Evolutionary conservation across 306 rosid species (phyloP).

Genomic region (Luffa aegyptiaca): DNA sequence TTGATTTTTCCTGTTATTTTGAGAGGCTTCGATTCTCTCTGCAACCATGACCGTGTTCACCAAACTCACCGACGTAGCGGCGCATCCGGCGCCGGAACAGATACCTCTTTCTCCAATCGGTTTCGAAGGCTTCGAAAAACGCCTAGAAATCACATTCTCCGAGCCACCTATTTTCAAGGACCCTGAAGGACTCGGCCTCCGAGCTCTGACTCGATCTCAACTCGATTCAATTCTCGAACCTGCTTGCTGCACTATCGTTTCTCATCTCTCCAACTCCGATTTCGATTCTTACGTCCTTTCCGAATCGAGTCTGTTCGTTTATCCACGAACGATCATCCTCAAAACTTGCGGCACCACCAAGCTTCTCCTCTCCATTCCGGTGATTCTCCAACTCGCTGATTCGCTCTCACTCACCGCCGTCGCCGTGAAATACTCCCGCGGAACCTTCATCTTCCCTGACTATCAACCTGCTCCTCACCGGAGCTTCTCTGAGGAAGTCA

Average conservation of each 20-base stretch:
- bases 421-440: conserved; percentile 45
- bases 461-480: conserved; percentile 50
- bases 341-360: conserved; percentile 60
- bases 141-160: conserved; percentile 35
- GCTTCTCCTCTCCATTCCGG: conserved; percentile 33
- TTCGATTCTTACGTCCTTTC: conserved; percentile 61
- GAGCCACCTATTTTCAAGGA: conserved; percentile 27
- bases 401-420: conserved; percentile 26
- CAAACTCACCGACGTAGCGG: not conserved
- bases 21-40: not conserved
- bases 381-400: conserved; percentile 29
- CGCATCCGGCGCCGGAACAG: not conserved
- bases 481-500: conserved; percentile 36
- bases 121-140: conserved; percentile 60
- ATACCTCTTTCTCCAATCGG: conserved; percentile 31
- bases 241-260: conserved; percentile 49
- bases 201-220: conserved; percentile 34
- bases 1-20: not conserved
- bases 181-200: conserved; percentile 33
- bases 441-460: conserved; percentile 42
- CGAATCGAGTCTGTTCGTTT: conserved; percentile 52
- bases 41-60: conserved; percentile 8
- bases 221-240: conserved; percentile 39
- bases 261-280: conserved; percentile 30
- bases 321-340: conserved; percentile 32